Evolutionary conservation across 371 early-diverging fungal species (phyloP).

Genomic region (Rhizopus stolonifer): DNA sequence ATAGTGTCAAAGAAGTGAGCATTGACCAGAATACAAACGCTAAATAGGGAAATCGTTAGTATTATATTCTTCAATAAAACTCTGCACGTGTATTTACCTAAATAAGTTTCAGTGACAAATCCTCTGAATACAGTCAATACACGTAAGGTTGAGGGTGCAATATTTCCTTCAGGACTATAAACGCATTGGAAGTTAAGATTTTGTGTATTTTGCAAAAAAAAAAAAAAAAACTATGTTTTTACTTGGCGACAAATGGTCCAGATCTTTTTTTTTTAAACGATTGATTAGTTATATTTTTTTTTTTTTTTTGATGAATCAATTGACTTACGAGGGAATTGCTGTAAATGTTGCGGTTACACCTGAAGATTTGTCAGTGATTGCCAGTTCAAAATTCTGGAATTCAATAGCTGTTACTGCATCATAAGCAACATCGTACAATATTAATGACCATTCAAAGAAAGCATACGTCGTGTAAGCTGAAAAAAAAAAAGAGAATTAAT

Average conservation of each 20-base stretch:
- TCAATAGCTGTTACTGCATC: conserved; percentile 74
- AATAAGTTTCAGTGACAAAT: conserved; percentile 55
- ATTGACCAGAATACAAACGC: conserved; percentile 81
- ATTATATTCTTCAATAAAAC: neutral
- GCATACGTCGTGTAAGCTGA: conserved; percentile 78
- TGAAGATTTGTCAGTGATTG: conserved; percentile 46
- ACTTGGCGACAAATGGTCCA: conserved; percentile 23
- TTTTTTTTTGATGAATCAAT: too few relatives aligned
- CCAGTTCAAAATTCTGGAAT: conserved; percentile 60
- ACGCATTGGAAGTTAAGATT: neutral
- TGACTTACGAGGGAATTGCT: conserved; percentile 20
- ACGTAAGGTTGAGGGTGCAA: conserved; percentile 37
- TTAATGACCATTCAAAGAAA: conserved; percentile 83
- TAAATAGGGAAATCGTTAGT: conserved; percentile 22
- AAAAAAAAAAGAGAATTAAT: neutral
- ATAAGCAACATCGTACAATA: conserved; percentile 76
- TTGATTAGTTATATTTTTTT: too few relatives aligned
- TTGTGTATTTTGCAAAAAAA: neutral
- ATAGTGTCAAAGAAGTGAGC: conserved; percentile 69
- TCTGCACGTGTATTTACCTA: conserved; percentile 36
- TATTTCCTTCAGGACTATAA: conserved; percentile 37
- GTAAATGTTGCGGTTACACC: neutral
- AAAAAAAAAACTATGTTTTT: conserved; percentile 13
- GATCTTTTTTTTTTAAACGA: conserved; percentile 7
- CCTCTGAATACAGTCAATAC: conserved; percentile 24